Percentiles rank a stretch among this genome's conserved stretches.
Conservation (phyloP, 140 eudicot genomes). For the Cichorium intybus region DNA sequence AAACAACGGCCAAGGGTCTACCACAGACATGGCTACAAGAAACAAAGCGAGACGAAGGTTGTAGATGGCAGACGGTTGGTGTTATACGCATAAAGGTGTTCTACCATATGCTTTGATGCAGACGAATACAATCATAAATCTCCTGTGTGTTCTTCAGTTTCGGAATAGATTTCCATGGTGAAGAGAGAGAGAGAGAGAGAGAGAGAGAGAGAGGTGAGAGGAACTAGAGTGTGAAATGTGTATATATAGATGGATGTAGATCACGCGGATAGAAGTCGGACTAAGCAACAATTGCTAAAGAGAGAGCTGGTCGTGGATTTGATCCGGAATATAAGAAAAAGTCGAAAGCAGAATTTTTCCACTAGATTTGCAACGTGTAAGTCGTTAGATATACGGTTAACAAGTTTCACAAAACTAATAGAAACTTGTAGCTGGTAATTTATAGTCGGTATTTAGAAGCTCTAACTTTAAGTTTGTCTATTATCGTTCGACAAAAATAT, state of each 20-base stretch:
- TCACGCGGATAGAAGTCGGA: conserved; percentile 31
- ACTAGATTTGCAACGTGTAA: conserved; percentile 29
- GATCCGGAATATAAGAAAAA: conserved; percentile 27
- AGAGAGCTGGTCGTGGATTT: conserved; percentile 25
- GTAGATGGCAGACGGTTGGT: conserved; percentile 38
- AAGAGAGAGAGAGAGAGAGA: neutral
- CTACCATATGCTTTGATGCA: conserved; percentile 12
- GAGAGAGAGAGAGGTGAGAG: conserved; percentile 13
- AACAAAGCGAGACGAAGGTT: conserved; percentile 32
- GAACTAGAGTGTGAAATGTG: conserved; percentile 8
- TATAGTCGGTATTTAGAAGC: no score
- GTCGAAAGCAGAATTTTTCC: conserved; percentile 30
- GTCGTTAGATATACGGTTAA: neutral
- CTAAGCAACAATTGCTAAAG: conserved; percentile 11
- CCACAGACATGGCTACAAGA: conserved; percentile 45
- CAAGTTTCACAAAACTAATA: no score
- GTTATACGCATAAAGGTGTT: conserved; percentile 27
- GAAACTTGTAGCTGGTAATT: no score
- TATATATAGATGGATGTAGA: conserved; percentile 9
- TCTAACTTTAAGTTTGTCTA: no score
- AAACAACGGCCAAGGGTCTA: conserved; percentile 57
- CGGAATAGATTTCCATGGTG: neutral
- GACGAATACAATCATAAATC: neutral
- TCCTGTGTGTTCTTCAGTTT: neutral
- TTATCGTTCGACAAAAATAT: no score